Evolutionary conservation across 176 grass and related monocot genomes (phyloP).

Genomic region (Echinochloa phyllopogon): DNA sequence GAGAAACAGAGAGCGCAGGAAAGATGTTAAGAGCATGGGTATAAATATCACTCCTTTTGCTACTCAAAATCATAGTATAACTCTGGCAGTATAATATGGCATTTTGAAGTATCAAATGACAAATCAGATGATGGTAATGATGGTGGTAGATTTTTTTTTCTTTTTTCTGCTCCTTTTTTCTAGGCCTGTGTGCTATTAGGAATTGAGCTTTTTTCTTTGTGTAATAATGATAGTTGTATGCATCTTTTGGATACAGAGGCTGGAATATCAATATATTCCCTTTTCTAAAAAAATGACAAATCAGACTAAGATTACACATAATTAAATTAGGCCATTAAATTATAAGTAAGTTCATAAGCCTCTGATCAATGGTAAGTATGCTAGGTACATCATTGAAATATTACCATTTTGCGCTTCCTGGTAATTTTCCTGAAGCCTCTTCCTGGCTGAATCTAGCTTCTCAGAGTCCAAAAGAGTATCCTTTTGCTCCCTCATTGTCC

Average conservation of each 20-base stretch:
- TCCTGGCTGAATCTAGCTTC: constrained; percentile 20
- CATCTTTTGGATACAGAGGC: too few relatives aligned
- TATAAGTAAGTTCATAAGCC: not conserved
- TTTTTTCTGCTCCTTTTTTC: too few relatives aligned
- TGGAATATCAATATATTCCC: too few relatives aligned
- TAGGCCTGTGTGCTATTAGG: too few relatives aligned
- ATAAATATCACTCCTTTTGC: not conserved
- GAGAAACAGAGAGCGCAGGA: not conserved
- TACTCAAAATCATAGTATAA: not conserved
- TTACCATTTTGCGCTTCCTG: constrained; percentile 49
- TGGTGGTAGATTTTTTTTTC: too few relatives aligned
- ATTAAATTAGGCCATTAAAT: not conserved
- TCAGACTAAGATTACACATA: not conserved
- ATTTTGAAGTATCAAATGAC: not conserved
- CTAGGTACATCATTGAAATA: not conserved
- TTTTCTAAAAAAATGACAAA: not conserved
- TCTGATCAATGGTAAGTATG: not conserved
- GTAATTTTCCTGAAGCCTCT: constrained; percentile 18
- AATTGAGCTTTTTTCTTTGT: too few relatives aligned
- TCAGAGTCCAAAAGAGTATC: not conserved
- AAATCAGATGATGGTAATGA: too few relatives aligned
- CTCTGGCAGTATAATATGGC: not conserved
- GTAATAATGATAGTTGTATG: too few relatives aligned
- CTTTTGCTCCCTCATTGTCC: constrained; percentile 5
- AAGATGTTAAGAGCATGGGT: not conserved